Evolutionary conservation across 106 monocot genomes (phyloP).

Genomic region (Dendrobium officinale): DNA sequence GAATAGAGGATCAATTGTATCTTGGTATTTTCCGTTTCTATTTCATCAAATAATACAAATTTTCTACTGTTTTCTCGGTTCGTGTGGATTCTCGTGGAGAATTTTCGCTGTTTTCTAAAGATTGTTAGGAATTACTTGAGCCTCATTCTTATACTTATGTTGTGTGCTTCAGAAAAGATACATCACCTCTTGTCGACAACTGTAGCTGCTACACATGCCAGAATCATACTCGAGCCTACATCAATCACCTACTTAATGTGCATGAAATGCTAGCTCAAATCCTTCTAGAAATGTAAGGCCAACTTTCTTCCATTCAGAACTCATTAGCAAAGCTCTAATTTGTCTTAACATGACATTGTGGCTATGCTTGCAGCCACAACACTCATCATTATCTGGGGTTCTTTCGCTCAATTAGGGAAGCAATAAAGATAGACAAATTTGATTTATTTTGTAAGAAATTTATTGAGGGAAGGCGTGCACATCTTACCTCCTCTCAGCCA

Average conservation of each 20-base stretch:
- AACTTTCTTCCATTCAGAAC: neutral
- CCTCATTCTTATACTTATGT: neutral
- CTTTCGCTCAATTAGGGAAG: slow-evolving; percentile 63
- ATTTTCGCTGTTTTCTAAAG: too few relatives aligned
- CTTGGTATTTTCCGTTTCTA: too few relatives aligned
- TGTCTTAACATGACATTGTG: too few relatives aligned
- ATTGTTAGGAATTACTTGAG: too few relatives aligned
- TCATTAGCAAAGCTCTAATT: too few relatives aligned
- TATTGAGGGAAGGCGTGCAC: slow-evolving; percentile 42
- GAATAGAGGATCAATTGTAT: too few relatives aligned
- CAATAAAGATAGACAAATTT: slow-evolving; percentile 60
- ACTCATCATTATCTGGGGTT: slow-evolving; percentile 90
- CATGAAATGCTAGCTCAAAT: slow-evolving; percentile 97
- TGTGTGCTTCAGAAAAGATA: slow-evolving; percentile 57
- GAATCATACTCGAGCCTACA: slow-evolving; percentile 86
- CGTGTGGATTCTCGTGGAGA: too few relatives aligned
- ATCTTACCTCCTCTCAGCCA: slow-evolving; percentile 26
- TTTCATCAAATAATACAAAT: too few relatives aligned
- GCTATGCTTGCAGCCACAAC: slow-evolving; percentile 99
- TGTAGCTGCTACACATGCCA: slow-evolving; percentile 47
- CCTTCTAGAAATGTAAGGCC: slow-evolving; percentile 75
- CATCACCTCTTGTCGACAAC: slow-evolving; percentile 45
- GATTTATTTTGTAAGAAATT: slow-evolving; percentile 50
- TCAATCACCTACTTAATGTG: slow-evolving; percentile 90
- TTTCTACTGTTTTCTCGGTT: too few relatives aligned